Conservation (phyloP, 306 rosid genomes). For the Citrullus mucosospermus region DNA sequence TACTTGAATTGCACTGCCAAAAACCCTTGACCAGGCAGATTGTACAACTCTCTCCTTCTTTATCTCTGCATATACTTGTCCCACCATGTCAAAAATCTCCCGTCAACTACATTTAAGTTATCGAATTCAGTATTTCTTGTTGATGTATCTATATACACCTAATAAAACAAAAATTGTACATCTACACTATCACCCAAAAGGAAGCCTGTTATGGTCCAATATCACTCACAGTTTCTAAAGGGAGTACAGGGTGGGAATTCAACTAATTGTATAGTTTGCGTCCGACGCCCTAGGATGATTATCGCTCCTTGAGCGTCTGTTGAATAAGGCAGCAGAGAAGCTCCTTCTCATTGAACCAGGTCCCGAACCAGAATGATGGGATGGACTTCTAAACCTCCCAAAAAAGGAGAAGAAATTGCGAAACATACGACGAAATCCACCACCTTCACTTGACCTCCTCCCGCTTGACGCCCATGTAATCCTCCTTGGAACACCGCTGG, state of each 20-base stretch:
- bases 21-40: background rate
- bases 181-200: background rate
- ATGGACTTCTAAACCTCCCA: conserved; percentile 30
- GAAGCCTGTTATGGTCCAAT: background rate
- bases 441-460: conserved; percentile 33
- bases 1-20: background rate
- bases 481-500: conserved; percentile 39
- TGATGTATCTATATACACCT: conserved; percentile 5
- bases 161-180: background rate
- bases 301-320: conserved; percentile 29
- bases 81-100: conserved; percentile 2
- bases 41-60: background rate
- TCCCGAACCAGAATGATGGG: conserved; percentile 23
- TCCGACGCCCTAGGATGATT: conserved; percentile 20
- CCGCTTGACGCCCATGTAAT: conserved; percentile 36
- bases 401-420: conserved; percentile 34
- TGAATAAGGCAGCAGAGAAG: conserved; percentile 19
- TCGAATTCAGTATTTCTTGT: background rate
- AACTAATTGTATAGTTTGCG: conserved; percentile 3
- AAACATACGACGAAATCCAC: conserved; percentile 31
- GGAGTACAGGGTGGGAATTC: background rate
- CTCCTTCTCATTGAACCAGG: conserved; percentile 13
- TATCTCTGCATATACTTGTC: background rate
- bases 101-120: background rate
- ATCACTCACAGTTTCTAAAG: background rate